phyloP scores from a whole-genome alignment of 331 rosid genomes.

The Stylosanthes scabra region DNA sequence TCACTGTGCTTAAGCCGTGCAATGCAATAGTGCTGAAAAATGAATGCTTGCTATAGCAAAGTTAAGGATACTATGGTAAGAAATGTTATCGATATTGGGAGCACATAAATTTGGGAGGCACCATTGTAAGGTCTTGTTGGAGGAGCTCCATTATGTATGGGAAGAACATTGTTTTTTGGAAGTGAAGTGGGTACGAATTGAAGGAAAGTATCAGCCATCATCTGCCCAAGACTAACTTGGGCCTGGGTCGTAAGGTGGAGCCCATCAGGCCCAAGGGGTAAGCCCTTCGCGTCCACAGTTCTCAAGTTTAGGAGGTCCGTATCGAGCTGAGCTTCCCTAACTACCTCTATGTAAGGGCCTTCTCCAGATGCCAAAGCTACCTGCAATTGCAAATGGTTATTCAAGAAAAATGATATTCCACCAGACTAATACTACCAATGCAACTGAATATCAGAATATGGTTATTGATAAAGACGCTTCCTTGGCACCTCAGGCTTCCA shows the following conservation, averaged over 20 bases:
- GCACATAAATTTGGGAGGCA: background rate
- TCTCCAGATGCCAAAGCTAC: slow-evolving; percentile 70
- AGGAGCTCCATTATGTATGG: slow-evolving; percentile 31
- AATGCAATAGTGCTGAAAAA: background rate
- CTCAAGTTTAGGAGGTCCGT: slow-evolving; percentile 60
- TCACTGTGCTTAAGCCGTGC: background rate
- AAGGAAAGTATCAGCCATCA: slow-evolving; percentile 63
- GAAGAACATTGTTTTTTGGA: slow-evolving; percentile 10
- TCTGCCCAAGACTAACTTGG: slow-evolving; percentile 63
- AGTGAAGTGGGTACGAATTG: slow-evolving; percentile 50
- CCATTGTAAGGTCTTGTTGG: background rate
- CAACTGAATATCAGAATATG: background rate
- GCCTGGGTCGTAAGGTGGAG: slow-evolving; percentile 70
- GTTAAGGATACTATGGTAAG: background rate
- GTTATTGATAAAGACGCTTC: slow-evolving; percentile 21
- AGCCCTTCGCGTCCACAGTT: slow-evolving; percentile 72
- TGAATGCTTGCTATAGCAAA: slow-evolving; percentile 5
- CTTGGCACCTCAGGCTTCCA: no score
- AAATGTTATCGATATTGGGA: slow-evolving; percentile 20
- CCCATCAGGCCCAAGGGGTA: slow-evolving; percentile 61
- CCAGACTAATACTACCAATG: background rate
- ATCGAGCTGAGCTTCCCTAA: slow-evolving; percentile 74
- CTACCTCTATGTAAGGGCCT: slow-evolving; percentile 56
- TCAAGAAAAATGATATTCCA: background rate
- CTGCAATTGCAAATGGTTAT: slow-evolving; percentile 35